Percentiles rank a stretch among this genome's conserved stretches.
Evolutionary conservation across 768 basidiomycete species (phyloP).

Genomic region (Xerocomus potaroensis): DNA sequence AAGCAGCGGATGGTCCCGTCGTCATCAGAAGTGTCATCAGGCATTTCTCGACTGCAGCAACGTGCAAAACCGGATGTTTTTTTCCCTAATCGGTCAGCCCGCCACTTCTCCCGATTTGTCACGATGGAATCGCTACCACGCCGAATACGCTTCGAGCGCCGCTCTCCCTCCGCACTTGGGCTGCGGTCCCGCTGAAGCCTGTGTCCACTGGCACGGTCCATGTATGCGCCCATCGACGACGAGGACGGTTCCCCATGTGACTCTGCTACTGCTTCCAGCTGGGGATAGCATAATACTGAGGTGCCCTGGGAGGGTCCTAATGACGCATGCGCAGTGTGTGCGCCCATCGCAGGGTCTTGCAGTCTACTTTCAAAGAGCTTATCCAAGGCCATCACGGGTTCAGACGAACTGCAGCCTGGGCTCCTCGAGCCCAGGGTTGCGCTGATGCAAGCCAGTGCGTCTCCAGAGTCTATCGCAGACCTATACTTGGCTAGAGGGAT

Average conservation of each 20-base stretch:
- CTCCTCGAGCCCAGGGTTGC: background rate
- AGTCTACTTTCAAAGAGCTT: background rate
- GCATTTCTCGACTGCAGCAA: background rate
- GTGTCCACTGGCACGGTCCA: conserved; percentile 4
- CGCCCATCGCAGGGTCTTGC: conserved; percentile 14
- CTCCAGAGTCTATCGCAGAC: conserved; percentile 1
- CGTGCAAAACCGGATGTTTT: conserved; percentile 5
- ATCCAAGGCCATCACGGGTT: background rate
- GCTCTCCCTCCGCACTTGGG: conserved; percentile 23
- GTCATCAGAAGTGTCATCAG: background rate
- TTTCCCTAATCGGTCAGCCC: conserved; percentile 13
- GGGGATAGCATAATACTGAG: conserved; percentile 1
- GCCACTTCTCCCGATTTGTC: conserved; percentile 4
- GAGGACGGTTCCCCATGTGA: conserved; percentile 13
- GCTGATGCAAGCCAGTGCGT: conserved; percentile 3
- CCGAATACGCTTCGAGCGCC: conserved; percentile 27
- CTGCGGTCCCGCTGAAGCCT: conserved; percentile 9
- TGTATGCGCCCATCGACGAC: background rate
- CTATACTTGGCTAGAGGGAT: conserved; percentile 3
- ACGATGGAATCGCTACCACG: conserved; percentile 12
- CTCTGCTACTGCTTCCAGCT: background rate
- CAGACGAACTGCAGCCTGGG: background rate
- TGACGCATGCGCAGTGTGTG: conserved; percentile 9
- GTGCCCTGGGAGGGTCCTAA: conserved; percentile 6
- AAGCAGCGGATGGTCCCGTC: conserved; percentile 9